Conservation (phyloP, 805 yeast species). For the Cyberlindnera nakhonratchasimensis region DNA sequence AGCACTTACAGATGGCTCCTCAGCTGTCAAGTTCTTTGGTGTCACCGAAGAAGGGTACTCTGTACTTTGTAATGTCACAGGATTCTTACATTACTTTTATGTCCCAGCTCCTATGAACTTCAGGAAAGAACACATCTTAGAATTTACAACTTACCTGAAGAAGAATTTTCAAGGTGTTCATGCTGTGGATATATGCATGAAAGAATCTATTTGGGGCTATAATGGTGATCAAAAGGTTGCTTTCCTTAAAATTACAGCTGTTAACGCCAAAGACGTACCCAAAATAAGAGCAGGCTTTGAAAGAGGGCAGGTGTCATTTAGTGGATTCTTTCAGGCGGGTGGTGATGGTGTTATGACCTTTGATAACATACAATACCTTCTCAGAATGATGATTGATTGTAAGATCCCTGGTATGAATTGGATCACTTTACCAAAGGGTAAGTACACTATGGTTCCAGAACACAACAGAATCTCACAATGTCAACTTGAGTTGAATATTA, state of each 20-base stretch:
- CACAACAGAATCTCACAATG: conserved; percentile 60
- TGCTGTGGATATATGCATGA: conserved; percentile 59
- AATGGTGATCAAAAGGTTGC: conserved; percentile 75
- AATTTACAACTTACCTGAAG: conserved; percentile 45
- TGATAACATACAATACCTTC: conserved; percentile 83
- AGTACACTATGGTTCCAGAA: conserved; percentile 48
- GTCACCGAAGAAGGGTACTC: conserved; percentile 87
- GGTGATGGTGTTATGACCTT: conserved; percentile 61
- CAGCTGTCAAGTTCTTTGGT: conserved; percentile 84
- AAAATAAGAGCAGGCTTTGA: conserved; percentile 79
- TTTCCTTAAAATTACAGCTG: conserved; percentile 69
- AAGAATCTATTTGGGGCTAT: conserved; percentile 93
- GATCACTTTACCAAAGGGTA: conserved; percentile 81
- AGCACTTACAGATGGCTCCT: conserved; percentile 50
- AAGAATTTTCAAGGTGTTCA: conserved; percentile 53
- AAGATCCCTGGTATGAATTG: conserved; percentile 95
- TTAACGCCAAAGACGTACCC: conserved; percentile 62
- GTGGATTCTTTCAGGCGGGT: conserved; percentile 56
- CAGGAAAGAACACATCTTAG: conserved; percentile 47
- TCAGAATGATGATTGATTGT: conserved; percentile 90
- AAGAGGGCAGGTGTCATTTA: conserved; percentile 67
- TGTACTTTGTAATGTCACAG: conserved; percentile 83
- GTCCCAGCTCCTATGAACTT: conserved; percentile 88
- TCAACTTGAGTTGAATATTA: conserved; percentile 77
- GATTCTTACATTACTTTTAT: conserved; percentile 85